Evolutionary conservation across 2,329 filamentous ascomycete species (phyloP).

Genomic region (Cytospora paraplurivora): DNA sequence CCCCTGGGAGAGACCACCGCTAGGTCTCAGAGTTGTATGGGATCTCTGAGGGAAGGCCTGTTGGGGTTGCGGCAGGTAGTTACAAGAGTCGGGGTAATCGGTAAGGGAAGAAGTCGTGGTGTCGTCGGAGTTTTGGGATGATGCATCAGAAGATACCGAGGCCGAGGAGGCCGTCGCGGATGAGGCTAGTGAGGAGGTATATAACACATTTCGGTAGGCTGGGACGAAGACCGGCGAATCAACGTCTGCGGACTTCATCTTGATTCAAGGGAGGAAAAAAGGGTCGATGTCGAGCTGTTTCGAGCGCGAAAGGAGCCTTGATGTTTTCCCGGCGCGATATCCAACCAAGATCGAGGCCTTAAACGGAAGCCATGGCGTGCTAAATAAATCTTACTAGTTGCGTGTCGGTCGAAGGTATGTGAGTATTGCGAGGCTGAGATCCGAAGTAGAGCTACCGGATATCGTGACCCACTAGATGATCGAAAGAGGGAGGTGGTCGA

Average conservation of each 20-base stretch:
- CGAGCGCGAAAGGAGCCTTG: slow-evolving; percentile 25
- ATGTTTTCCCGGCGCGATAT: slow-evolving; percentile 18
- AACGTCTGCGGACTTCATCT: slow-evolving; percentile 60
- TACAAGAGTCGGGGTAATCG: slow-evolving; percentile 47
- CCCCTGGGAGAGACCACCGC: slow-evolving; percentile 53
- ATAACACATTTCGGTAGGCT: slow-evolving; percentile 57
- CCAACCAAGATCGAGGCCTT: slow-evolving; percentile 22
- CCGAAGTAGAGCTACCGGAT: slow-evolving; percentile 13
- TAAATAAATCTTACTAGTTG: slow-evolving; percentile 24
- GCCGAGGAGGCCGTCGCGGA: slow-evolving; percentile 75
- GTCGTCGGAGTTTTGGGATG: slow-evolving; percentile 70
- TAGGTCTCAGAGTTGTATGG: slow-evolving; percentile 40
- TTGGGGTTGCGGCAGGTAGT: slow-evolving; percentile 44
- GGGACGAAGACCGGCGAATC: slow-evolving; percentile 55
- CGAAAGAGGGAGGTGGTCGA: not conserved
- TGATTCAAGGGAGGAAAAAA: slow-evolving; percentile 38
- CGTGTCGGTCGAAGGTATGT: slow-evolving; percentile 11
- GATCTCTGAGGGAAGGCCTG: slow-evolving; percentile 38
- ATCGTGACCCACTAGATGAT: slow-evolving; percentile 16
- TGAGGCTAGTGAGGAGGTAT: slow-evolving; percentile 70
- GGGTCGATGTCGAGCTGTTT: slow-evolving; percentile 28
- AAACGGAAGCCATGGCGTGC: slow-evolving; percentile 24
- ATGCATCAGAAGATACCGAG: slow-evolving; percentile 76
- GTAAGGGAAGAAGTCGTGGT: slow-evolving; percentile 65
- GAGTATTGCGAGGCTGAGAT: slow-evolving; percentile 10